Evolutionary conservation across 148 eudicot genomes (phyloP), one percentile per base, ranked within the genome.

Genomic region (Chenopodium quinoa): DNA sequence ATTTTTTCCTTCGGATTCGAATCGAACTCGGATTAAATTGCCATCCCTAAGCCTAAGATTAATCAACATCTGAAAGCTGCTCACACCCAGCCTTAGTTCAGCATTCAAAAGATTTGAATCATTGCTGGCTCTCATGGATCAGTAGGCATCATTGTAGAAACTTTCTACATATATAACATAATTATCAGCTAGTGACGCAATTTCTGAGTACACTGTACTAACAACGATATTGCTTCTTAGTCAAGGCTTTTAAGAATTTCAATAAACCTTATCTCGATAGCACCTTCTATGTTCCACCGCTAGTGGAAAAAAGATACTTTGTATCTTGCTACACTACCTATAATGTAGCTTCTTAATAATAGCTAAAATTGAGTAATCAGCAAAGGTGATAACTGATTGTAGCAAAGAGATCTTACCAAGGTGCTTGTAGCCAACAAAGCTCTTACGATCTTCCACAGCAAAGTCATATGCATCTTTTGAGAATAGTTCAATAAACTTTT

Each of bases 401-500:
- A 77, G 37, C 32, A 54, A 63, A 76, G 86, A 89, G 72, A 80
- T 31, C 75, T 85, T 90, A 93, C 97, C 83, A 60, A 93, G 86
- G 77, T 92, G 89, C 78, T 91, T 87, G 86, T 92, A 93, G 80
- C 75, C 90, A 75, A 90, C 78, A 19, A 86, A 81, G 22, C 81
- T 88, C 86, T 92, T 93, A 5, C 46, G 79, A 75, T 92, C 95
- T 82, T 79, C 78, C 79, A 75, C 83, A 75, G 93, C 91, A 81
- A 79, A 83, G 73, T 87, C 87, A 91, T 89, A 88, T 34, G 95
- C 89, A 82, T 93, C 92, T 81, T 70, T 84, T 17, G 89, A 82
- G 66, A 92, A 89, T 47, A 89, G 77, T 66, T 91, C 89, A 78
- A 93, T 88, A 84, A 93, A 92, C 85, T 88, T 92, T 72, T 88